phyloP scores from a whole-genome alignment of 192 early-diverging fungal species.

The Rhizoclosmatium globosum region DNA sequence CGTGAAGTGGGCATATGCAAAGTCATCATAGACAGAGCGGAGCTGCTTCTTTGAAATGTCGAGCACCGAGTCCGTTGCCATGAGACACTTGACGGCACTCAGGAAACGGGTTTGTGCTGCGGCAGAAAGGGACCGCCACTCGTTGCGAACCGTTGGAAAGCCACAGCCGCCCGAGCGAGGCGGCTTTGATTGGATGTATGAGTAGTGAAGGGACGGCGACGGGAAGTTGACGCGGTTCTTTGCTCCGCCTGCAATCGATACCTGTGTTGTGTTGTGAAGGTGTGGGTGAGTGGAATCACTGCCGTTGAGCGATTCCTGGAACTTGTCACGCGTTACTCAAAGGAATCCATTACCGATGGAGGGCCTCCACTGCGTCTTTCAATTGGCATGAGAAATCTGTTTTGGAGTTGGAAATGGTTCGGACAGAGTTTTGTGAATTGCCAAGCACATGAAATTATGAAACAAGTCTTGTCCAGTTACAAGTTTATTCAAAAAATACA shows the following conservation, averaged over 20 bases:
- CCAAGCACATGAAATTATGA: background rate
- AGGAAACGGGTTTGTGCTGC: constrained; percentile 6
- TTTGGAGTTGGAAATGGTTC: too few relatives aligned
- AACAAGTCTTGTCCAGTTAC: background rate
- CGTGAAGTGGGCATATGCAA: constrained; percentile 4
- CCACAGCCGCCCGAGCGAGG: background rate
- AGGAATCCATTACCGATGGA: background rate
- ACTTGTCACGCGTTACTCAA: too few relatives aligned
- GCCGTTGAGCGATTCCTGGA: too few relatives aligned
- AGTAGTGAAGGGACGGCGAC: background rate
- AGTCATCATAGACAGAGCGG: constrained; percentile 21
- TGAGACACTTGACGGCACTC: constrained; percentile 29
- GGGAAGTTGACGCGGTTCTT: constrained; percentile 8
- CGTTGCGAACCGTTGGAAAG: constrained; percentile 11
- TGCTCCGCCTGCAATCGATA: background rate
- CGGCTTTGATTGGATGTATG: background rate
- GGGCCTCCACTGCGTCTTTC: background rate
- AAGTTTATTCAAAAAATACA: too few relatives aligned
- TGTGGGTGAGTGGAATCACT: too few relatives aligned
- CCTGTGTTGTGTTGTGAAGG: background rate
- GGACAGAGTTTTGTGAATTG: background rate
- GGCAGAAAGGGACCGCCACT: constrained; percentile 8
- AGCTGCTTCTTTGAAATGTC: too few relatives aligned
- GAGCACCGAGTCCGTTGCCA: constrained; percentile 14
- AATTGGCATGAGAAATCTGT: background rate